A percentile compares a stretch with the other conserved stretches of the same genome.
These are phyloP conservation scores for Termitomyces titanicus DNA, from an alignment of 768 basidiomycete species.

Conservation along the genomic window DNA sequence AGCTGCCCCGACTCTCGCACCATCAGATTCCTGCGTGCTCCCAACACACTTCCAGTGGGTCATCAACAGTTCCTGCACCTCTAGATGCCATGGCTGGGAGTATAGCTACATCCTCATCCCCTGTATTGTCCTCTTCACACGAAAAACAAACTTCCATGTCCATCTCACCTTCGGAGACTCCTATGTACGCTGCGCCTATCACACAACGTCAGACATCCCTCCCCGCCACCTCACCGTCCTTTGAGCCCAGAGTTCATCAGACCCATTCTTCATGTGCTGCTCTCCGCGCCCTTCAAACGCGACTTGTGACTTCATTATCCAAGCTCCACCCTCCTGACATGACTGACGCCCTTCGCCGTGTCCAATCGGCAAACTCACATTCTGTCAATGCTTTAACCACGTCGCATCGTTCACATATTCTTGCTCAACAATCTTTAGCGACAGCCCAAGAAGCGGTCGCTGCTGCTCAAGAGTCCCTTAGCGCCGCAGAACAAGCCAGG, in stretches of 20 bases:
- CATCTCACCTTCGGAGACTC: background rate
- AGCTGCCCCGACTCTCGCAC: background rate
- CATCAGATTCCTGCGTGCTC: background rate
- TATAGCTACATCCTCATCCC: background rate
- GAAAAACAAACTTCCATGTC: background rate
- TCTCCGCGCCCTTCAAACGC: conserved; percentile 20
- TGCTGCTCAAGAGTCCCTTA: conserved; percentile 24
- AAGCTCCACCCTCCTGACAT: conserved; percentile 16
- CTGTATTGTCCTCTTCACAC: background rate
- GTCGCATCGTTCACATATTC: conserved; percentile 22
- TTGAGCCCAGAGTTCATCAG: background rate
- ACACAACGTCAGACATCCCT: background rate
- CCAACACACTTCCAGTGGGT: background rate
- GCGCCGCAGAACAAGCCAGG: conserved; percentile 20
- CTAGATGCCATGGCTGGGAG: background rate
- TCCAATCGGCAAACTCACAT: conserved; percentile 22
- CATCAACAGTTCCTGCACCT: background rate
- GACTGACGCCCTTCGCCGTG: conserved; percentile 14
- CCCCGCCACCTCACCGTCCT: background rate
- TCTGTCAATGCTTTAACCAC: conserved; percentile 19
- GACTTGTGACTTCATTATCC: conserved; percentile 19
- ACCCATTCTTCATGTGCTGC: conserved; percentile 9
- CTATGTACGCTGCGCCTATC: background rate
- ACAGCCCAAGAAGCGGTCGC: conserved; percentile 24
- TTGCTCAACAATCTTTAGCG: conserved; percentile 27